Evolutionary conservation across 2,329 filamentous ascomycete genomes (phyloP), one percentile per base, ranked within the genome.

Genomic region (Aschersonia sp.): DNA sequence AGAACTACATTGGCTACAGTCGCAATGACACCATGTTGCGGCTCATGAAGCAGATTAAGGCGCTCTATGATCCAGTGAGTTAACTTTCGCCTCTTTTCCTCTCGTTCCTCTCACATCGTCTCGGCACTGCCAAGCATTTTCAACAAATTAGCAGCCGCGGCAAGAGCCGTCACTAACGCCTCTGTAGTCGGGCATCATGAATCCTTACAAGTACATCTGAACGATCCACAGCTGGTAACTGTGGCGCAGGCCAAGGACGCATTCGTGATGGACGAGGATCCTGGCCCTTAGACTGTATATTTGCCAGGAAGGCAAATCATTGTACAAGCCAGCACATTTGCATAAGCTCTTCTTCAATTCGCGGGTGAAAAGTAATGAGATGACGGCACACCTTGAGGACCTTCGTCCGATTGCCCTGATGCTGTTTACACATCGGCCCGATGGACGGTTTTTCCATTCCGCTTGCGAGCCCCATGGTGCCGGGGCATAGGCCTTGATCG

Each of bases 41-140:
- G 53, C 63, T 98, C 63, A 98, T 98, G 92, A 89, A 84, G 73
- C 84, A 94, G 68, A 80, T 97, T 62, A 98, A 98, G 76, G 75
- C 82, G 50, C 70, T 95, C 14, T 98, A 94, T 65, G 92, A 98
- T 67, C 92, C 89, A 59, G 88, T 94, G 69, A 79, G 87, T 67
- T 40, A 47, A 47, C 48, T 44, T 47, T 31, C 29, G 30, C 41
- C 42, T 35, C 30, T 37, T 37, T 40, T 45, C 31, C 31, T 37
- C 40, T 41, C 31, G 40, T 40, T 43, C 44, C 4, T 30, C 35
- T 6, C 12, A 45, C 32, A 1, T 32, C 30, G 12, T 8, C 5
- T 30, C 9, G 9, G 11, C 35, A 29, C n/a, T 40, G 14, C 35
- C 7, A 42, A 43, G 30, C 30, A 6, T 41, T 30, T 22, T 11